Evolutionary conservation across 192 early-diverging fungal genomes (phyloP).

Genomic region (Thoreauomyces humboldtii): DNA sequence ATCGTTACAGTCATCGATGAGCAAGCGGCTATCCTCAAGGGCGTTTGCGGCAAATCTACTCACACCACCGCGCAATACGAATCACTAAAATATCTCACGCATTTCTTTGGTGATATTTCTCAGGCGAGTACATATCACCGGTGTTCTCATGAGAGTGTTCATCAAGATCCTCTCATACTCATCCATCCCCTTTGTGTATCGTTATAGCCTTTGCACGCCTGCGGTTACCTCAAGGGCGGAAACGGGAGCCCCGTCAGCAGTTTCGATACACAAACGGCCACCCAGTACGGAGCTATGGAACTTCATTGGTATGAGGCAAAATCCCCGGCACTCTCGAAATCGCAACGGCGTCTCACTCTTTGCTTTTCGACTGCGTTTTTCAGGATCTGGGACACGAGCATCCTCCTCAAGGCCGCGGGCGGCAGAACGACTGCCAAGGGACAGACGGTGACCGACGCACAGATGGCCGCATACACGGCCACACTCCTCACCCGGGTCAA

Average conservation of each 20-base stretch:
- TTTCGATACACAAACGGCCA: neutral
- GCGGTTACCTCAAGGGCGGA: constrained; percentile 24
- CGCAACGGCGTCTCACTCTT: neutral
- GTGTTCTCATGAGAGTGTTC: too few species aligned
- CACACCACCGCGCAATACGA: constrained; percentile 13
- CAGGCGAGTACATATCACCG: too few species aligned
- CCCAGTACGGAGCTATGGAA: neutral
- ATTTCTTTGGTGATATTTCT: constrained; percentile 1
- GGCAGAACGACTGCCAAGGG: neutral
- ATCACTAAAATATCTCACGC: constrained; percentile 14
- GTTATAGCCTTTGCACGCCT: constrained; percentile 41
- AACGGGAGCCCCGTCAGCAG: constrained; percentile 18
- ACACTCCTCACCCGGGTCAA: constrained; percentile 23
- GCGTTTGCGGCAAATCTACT: neutral
- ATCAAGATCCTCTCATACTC: too few species aligned
- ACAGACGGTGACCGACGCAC: neutral
- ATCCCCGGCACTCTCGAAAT: neutral
- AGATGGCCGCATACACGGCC: constrained; percentile 19
- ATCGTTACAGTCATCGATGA: constrained; percentile 12
- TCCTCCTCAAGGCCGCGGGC: constrained; percentile 19
- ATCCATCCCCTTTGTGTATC: too few species aligned
- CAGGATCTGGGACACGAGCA: constrained; percentile 20
- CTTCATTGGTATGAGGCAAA: constrained; percentile 9
- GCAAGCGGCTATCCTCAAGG: constrained; percentile 2
- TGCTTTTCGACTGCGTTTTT: neutral